Base-by-base conservation (phyloP, 805 yeast species). In the Candida morakotiae region DNA sequence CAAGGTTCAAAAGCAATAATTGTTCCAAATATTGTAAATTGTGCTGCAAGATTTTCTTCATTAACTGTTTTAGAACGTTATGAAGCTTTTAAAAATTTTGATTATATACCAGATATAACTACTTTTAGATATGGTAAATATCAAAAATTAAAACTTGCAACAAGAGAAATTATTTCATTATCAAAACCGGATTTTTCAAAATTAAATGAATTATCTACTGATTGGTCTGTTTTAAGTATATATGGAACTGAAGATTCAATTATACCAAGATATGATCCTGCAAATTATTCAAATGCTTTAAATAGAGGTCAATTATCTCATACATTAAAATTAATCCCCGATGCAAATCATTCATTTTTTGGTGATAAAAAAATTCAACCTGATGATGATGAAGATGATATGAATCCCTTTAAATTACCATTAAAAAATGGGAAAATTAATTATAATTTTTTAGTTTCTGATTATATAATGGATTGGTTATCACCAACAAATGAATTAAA, bases 271-370 rank as follows among this genome's bases (percentile, higher is more conserved):
- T 64, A 67, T 11, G 96, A 87, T 47, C 69, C 81, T 6, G 70
- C 81, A 1, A 48, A 47, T 25, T 87, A 66, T 60, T 77, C 83
- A 6, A 77, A 82, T 47, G 46, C 62, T 8, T 72, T 88, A 34
- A 71, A 68, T 19, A 60, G 73, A 4, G 75, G 88, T 15, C 81
- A 43, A 1, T 46, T 47, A 21, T 48, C 69, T 3, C 72, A 83
- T 47, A 64, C 69, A 3, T 61, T 87, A 37, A 64, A 67, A 25
- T 55, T 86, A 6, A 62, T 89, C 9, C 74, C 75, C 1, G 67
- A 66, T 31, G 96, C 95, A 0, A 89, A 87, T 53, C 98, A 89
- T 58, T 86, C 84, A 49, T 88, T 73, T 52, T 83, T 73, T 52
- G 91, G 93, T 0, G 44, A 52, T 1, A 51, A 56, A 2, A 60